These are phyloP conservation scores for Phytopythium vexans DNA, from an alignment of 352 stramenopile genomes.

Conservation along the genomic window DNA sequence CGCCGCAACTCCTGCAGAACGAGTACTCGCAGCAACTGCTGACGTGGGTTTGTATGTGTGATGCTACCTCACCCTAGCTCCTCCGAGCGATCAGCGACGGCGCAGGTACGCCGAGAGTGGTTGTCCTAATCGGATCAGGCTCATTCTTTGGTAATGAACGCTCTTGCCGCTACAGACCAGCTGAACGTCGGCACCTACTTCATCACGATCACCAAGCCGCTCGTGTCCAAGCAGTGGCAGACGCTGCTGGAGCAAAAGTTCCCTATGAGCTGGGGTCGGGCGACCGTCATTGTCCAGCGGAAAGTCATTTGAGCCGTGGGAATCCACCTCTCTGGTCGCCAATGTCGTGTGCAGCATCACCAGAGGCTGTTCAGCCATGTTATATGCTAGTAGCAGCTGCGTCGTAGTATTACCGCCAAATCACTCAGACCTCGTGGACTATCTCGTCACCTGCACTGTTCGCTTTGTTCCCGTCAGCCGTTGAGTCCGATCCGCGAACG, in stretches of 20 bases:
- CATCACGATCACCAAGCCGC: conserved; percentile 56
- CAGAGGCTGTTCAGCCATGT: no score
- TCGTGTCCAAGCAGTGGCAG: conserved; percentile 55
- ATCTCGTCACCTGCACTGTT: no score
- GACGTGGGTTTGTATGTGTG: not conserved
- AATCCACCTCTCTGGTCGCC: no score
- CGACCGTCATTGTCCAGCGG: conserved; percentile 63
- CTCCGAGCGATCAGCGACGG: conserved; percentile 27
- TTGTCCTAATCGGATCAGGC: not conserved
- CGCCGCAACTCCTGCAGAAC: conserved; percentile 2
- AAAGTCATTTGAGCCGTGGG: conserved; percentile 38
- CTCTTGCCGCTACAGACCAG: conserved; percentile 20
- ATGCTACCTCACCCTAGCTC: conserved; percentile 9
- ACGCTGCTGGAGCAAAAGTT: conserved; percentile 59
- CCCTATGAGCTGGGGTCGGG: conserved; percentile 60
- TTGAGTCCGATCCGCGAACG: conserved; percentile 2
- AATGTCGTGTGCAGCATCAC: no score
- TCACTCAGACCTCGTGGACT: no score
- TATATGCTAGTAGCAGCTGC: no score
- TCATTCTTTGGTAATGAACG: conserved; percentile 2
- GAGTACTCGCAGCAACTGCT: not conserved
- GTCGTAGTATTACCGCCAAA: no score
- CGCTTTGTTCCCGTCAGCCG: no score
- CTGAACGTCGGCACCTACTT: conserved; percentile 51
- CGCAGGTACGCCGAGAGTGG: conserved; percentile 15